Evolutionary conservation across 2,329 filamentous ascomycete species (phyloP).

Genomic region (Teratosphaeria gauchensis): DNA sequence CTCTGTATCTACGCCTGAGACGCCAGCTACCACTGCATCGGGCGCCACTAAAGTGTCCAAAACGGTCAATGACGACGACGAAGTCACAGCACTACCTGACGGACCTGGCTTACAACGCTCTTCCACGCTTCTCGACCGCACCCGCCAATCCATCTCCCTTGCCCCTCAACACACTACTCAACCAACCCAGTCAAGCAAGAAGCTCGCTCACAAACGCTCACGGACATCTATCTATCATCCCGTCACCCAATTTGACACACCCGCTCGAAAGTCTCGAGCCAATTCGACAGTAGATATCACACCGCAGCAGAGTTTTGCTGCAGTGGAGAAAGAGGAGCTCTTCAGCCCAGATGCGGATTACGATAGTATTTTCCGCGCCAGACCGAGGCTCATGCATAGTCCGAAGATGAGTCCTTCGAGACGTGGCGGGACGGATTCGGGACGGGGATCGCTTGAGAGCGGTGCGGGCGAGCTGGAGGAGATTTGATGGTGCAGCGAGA

Average conservation of each 20-base stretch:
- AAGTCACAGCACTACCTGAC: neutral
- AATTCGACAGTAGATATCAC: conserved; percentile 8
- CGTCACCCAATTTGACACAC: conserved; percentile 47
- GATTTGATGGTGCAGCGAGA: neutral
- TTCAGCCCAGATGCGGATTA: conserved; percentile 65
- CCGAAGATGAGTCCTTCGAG: conserved; percentile 35
- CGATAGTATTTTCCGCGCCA: conserved; percentile 73
- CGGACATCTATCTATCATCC: conserved; percentile 33
- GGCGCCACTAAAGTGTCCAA: neutral
- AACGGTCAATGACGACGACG: neutral
- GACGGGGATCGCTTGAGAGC: neutral
- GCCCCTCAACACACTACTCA: conserved; percentile 30
- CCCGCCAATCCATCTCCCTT: conserved; percentile 68
- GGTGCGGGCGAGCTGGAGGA: neutral
- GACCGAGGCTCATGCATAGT: conserved; percentile 71
- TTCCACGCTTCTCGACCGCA: conserved; percentile 62
- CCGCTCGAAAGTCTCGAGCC: conserved; percentile 19
- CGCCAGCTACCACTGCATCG: neutral
- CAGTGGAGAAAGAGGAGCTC: conserved; percentile 55
- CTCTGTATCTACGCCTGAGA: neutral
- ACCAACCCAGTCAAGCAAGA: conserved; percentile 4
- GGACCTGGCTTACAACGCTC: neutral
- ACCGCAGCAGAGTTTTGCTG: conserved; percentile 19
- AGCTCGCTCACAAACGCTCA: conserved; percentile 16
- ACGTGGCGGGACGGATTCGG: conserved; percentile 1